Evolutionary conservation across 768 basidiomycete species (phyloP).

Genomic region (Tulasnella sp.): DNA sequence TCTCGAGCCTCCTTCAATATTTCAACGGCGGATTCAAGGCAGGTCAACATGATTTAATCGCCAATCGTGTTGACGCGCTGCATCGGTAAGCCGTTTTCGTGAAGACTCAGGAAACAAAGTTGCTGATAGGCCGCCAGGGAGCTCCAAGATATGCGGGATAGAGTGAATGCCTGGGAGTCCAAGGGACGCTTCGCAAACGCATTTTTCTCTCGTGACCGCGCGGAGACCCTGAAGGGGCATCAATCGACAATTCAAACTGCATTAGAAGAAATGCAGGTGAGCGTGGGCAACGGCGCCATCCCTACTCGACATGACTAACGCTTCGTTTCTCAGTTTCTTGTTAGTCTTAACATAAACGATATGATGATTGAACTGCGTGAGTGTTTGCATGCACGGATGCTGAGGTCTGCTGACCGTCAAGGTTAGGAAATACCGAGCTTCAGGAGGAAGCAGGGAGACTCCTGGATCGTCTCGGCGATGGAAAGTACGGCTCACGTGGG

Average conservation of each 20-base stretch:
- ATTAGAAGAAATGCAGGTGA: not conserved
- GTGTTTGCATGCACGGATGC: not conserved
- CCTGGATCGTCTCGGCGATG: constrained; percentile 97
- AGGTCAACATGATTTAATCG: not conserved
- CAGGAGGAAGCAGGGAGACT: constrained; percentile 50
- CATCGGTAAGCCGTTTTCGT: not conserved
- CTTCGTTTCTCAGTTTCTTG: not conserved
- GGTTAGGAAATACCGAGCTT: not conserved
- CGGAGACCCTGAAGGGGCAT: not conserved
- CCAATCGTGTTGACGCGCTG: not conserved
- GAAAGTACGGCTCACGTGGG: constrained; percentile 91
- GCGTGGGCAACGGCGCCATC: not conserved
- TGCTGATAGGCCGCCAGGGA: not conserved
- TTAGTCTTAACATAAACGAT: not conserved
- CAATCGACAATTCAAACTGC: not conserved
- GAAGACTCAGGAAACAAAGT: not conserved
- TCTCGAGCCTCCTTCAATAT: not conserved
- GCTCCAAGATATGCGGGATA: not conserved
- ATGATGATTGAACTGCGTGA: not conserved
- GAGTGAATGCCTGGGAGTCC: no score
- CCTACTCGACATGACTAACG: no score
- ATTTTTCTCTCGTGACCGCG: not conserved
- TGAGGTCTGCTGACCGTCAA: not conserved
- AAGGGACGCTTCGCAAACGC: not conserved
- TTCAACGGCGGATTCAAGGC: not conserved